Evolutionary conservation across 164 flowering plant genomes (phyloP).

Genomic region (Umbellularia californica): DNA sequence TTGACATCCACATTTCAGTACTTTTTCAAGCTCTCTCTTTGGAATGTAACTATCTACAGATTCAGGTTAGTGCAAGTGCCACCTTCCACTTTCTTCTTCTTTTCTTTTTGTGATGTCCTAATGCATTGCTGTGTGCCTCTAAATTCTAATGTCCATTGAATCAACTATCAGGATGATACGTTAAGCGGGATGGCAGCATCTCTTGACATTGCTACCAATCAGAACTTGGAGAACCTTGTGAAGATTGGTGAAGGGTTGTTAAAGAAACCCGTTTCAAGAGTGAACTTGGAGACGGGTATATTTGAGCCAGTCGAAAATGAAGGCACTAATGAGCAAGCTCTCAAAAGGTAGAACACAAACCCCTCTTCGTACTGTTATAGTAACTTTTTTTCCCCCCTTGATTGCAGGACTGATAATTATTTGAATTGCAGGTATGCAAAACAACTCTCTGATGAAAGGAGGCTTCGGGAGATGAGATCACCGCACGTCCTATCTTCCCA

Average conservation of each 20-base stretch:
- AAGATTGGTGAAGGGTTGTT: constrained; percentile 30
- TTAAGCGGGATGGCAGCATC: constrained; percentile 24
- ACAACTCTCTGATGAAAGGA: constrained; percentile 21
- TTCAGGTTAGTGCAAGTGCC: constrained; percentile 28
- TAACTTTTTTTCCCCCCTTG: not conserved
- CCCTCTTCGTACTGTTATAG: not conserved
- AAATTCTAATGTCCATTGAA: not conserved
- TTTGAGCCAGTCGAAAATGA: constrained; percentile 16
- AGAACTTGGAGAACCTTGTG: constrained; percentile 33
- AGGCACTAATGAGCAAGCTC: constrained; percentile 35
- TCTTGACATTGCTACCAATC: constrained; percentile 24
- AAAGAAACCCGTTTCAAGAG: constrained; percentile 32
- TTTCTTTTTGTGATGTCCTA: no score
- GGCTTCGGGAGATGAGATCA: constrained; percentile 13
- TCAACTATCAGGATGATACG: constrained; percentile 20
- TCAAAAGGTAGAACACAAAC: constrained; percentile 23
- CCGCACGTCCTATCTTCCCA: constrained; percentile 3
- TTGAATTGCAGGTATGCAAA: constrained; percentile 30
- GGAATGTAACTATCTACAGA: constrained; percentile 30
- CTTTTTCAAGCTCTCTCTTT: constrained; percentile 32
- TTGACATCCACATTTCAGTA: constrained; percentile 27
- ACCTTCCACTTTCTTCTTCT: not conserved
- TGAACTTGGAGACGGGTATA: constrained; percentile 31
- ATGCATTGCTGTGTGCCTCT: no score
- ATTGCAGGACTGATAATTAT: no score